Percentiles rank a stretch among this genome's conserved stretches.
Evolutionary conservation across 2,329 filamentous ascomycete species (phyloP).

Genomic region (Emmonsiellopsis sp.): DNA sequence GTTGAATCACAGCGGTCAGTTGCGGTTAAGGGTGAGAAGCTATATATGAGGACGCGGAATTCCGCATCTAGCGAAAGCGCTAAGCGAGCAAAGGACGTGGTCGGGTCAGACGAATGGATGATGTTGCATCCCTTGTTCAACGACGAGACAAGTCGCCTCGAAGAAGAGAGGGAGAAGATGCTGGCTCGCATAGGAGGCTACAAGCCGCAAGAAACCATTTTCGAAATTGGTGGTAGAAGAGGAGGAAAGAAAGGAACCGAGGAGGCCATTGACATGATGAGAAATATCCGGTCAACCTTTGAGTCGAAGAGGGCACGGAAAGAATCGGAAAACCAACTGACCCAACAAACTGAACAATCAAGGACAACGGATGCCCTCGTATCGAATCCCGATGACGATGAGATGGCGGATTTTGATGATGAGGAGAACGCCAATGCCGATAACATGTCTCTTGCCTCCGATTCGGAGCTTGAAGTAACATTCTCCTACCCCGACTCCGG

Average conservation of each 20-base stretch:
- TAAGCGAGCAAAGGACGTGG: conserved; percentile 71
- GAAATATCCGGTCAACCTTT: conserved; percentile 32
- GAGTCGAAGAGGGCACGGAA: conserved; percentile 33
- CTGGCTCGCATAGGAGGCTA: conserved; percentile 80
- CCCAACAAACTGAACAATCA: conserved; percentile 19
- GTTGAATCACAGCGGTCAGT: conserved; percentile 62
- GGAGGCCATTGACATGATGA: conserved; percentile 49
- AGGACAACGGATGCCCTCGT: neutral
- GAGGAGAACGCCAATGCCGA: conserved; percentile 34
- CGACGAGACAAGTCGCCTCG: conserved; percentile 50
- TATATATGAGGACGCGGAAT: conserved; percentile 83
- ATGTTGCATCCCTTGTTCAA: conserved; percentile 75
- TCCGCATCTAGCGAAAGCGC: conserved; percentile 85
- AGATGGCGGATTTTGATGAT: conserved; percentile 25
- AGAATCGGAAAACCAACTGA: conserved; percentile 19
- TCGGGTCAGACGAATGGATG: conserved; percentile 59
- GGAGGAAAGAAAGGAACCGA: conserved; percentile 62
- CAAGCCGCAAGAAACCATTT: conserved; percentile 88
- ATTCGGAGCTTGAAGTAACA: conserved; percentile 58
- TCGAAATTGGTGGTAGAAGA: conserved; percentile 75
- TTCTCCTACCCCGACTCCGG: conserved; percentile 50
- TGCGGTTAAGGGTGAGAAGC: conserved; percentile 77
- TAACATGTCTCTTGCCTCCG: conserved; percentile 52
- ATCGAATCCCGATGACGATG: conserved; percentile 30
- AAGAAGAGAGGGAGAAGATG: conserved; percentile 73